phyloP scores from a whole-genome alignment of 192 early-diverging fungal genomes.

The Pecoramyces ruminantium region DNA sequence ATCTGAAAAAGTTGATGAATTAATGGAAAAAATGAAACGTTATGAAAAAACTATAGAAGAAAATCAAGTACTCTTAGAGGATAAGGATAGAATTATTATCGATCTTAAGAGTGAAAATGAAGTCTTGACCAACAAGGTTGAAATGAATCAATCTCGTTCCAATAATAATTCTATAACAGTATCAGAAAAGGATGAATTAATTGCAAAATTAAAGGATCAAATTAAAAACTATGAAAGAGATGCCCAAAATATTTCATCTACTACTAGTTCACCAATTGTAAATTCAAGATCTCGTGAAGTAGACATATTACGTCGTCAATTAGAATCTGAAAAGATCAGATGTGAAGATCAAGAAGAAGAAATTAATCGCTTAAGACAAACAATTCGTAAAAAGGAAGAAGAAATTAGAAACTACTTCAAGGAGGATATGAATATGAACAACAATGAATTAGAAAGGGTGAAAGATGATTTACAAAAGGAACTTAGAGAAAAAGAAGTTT shows the following conservation, averaged over 20 bases:
- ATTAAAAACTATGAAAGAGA: not conserved
- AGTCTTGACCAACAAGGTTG: constrained; percentile 19
- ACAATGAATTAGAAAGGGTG: not conserved
- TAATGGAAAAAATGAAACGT: not conserved
- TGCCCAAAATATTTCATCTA: not conserved
- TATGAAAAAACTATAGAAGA: constrained; percentile 15
- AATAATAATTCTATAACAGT: not conserved
- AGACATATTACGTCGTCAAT: not conserved
- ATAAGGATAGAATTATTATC: constrained; percentile 21
- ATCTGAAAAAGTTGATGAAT: not conserved
- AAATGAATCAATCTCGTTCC: constrained; percentile 9
- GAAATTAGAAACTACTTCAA: not conserved
- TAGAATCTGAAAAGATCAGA: not conserved
- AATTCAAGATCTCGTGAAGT: not conserved
- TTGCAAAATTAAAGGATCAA: not conserved
- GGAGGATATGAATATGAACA: not conserved
- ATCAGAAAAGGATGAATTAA: not conserved
- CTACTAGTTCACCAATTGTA: not conserved
- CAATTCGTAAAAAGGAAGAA: not conserved
- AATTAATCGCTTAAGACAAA: not conserved
- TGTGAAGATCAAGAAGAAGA: not conserved
- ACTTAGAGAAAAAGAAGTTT: not conserved
- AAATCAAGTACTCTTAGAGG: constrained; percentile 11
- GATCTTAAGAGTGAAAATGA: constrained; percentile 22
- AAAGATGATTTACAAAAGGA: not conserved